Conservation (phyloP, 352 stramenopile species). For the Phytophthora chlamydospora region DNA sequence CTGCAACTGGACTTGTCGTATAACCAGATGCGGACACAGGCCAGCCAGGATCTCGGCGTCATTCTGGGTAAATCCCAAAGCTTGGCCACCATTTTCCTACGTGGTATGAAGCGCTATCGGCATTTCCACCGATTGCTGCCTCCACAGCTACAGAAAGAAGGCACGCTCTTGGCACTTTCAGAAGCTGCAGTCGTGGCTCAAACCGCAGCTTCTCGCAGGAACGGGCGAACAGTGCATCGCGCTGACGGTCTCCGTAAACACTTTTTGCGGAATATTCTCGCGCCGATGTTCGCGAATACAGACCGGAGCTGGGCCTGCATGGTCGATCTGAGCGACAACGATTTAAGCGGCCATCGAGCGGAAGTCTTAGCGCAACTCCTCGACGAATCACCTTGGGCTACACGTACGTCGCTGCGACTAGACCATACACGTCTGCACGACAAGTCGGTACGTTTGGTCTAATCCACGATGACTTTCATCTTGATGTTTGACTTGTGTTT, state of each 20-base stretch:
- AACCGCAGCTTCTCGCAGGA: slow-evolving; percentile 21
- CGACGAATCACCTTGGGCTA: slow-evolving; percentile 45
- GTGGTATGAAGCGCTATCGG: slow-evolving; percentile 56
- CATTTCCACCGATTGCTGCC: slow-evolving; percentile 31
- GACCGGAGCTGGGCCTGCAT: slow-evolving; percentile 43
- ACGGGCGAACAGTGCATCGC: slow-evolving; percentile 24
- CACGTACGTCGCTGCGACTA: slow-evolving; percentile 53
- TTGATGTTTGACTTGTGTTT: slow-evolving; percentile 8
- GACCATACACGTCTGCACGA: slow-evolving; percentile 65
- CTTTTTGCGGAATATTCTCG: slow-evolving; percentile 61
- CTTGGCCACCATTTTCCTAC: slow-evolving; percentile 63
- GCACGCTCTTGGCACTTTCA: slow-evolving; percentile 28
- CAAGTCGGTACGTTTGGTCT: slow-evolving; percentile 47
- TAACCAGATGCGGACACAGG: slow-evolving; percentile 61
- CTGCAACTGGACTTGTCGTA: slow-evolving; percentile 68
- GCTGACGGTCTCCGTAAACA: slow-evolving; percentile 49
- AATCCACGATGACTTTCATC: neutral
- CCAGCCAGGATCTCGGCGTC: slow-evolving; percentile 57
- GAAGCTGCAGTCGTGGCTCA: slow-evolving; percentile 33
- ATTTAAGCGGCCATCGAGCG: slow-evolving; percentile 57
- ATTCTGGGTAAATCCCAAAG: slow-evolving; percentile 73
- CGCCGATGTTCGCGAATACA: slow-evolving; percentile 72
- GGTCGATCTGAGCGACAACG: slow-evolving; percentile 82
- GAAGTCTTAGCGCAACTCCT: slow-evolving; percentile 56
- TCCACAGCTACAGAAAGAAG: slow-evolving; percentile 29